A percentile compares a stretch with the other conserved stretches of the same genome.
Conservation (phyloP, 441 rosid species). For the Adansonia grandidieri region DNA sequence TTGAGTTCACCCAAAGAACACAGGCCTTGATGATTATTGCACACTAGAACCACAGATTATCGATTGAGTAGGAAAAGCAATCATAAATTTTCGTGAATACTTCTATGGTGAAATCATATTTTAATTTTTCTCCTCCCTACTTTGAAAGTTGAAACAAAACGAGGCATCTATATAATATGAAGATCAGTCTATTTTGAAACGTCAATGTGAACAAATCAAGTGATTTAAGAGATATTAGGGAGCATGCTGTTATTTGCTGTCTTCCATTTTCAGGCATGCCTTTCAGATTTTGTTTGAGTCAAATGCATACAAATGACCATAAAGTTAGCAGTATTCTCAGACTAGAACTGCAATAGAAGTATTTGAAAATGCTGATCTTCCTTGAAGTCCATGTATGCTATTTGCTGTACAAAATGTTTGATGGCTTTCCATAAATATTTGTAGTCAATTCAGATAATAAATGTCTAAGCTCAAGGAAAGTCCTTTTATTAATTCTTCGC, state of each 20-base stretch:
- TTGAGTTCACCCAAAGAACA: neutral
- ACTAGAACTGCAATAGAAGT: neutral
- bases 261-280: conserved; percentile 16
- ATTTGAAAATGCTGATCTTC: neutral
- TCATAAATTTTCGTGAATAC: neutral
- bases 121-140: neutral
- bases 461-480: neutral
- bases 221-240: neutral
- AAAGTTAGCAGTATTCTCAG: conserved; percentile 7
- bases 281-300: conserved; percentile 8
- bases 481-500: neutral
- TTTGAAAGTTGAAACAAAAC: neutral
- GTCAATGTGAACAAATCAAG: neutral
- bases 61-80: neutral
- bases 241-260: conserved; percentile 14
- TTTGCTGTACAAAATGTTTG: neutral
- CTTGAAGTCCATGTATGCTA: neutral
- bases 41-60: neutral
- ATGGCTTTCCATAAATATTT: neutral
- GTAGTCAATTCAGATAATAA: neutral
- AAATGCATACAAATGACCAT: conserved; percentile 7
- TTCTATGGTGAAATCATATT: neutral
- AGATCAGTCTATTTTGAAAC: neutral
- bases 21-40: neutral
- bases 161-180: neutral